These are phyloP conservation scores for Magnaporthiopsis poae DNA, from an alignment of 2,329 filamentous ascomycete species.

Conservation along the genomic window DNA sequence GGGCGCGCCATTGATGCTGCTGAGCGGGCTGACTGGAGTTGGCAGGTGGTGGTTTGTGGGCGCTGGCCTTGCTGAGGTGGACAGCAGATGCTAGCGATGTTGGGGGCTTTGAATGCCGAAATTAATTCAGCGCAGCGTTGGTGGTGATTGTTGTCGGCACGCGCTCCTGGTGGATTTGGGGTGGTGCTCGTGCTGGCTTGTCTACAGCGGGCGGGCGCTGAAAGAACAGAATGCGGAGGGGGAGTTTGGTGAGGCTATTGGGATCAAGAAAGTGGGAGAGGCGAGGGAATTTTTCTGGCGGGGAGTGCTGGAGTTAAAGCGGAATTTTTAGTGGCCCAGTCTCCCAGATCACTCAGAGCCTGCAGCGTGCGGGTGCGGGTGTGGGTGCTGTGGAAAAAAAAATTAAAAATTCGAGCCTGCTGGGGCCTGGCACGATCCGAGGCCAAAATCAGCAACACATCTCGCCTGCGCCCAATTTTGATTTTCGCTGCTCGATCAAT, in stretches of 20 bases:
- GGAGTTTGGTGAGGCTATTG: neutral
- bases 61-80: neutral
- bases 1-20: slow-evolving; percentile 17
- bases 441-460: neutral
- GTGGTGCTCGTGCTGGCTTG: neutral
- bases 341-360: slow-evolving; percentile 2
- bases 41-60: slow-evolving; percentile 8
- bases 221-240: neutral
- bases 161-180: neutral
- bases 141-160: neutral
- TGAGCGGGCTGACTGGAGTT: slow-evolving; percentile 10
- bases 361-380: neutral
- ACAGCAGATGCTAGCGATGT: neutral
- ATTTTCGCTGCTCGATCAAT: too few relatives aligned
- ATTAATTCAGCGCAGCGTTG: neutral
- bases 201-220: too few relatives aligned
- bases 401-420: too few relatives aligned
- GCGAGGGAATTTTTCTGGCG: neutral
- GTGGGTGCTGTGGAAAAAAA: too few relatives aligned
- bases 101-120: neutral
- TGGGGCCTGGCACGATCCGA: neutral
- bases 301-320: neutral
- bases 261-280: neutral
- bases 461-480: neutral
- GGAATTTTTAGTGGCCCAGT: slow-evolving; percentile 3